A percentile compares a stretch with the other conserved stretches of the same genome.
Conservation (phyloP, 441 rosid genomes). For the Pelargonium citronellum region DNA sequence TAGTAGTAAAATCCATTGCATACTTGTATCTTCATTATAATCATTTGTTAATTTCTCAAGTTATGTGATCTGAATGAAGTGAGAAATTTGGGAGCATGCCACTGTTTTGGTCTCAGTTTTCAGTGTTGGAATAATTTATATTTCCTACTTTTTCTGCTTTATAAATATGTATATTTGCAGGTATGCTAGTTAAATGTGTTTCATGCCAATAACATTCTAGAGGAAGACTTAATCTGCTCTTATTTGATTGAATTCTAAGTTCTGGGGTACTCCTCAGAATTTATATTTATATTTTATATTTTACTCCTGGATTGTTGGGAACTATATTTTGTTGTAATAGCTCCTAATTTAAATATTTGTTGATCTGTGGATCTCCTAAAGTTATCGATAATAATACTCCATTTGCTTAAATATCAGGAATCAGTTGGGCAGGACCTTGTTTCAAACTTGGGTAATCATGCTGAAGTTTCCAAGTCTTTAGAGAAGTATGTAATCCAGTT, state of each 20-base stretch:
- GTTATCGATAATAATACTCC: not conserved
- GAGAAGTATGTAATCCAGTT: constrained; percentile 42
- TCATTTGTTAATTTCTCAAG: not conserved
- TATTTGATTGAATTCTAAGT: not conserved
- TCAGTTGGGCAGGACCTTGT: constrained; percentile 32
- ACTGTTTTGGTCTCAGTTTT: not conserved
- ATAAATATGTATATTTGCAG: not conserved
- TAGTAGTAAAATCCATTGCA: not conserved
- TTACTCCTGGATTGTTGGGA: not conserved
- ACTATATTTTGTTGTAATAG: not conserved
- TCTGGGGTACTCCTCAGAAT: not conserved
- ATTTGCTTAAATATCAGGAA: constrained; percentile 38
- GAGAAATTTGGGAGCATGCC: not conserved
- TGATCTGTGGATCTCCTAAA: not conserved
- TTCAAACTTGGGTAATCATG: constrained; percentile 16
- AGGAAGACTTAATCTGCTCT: not conserved
- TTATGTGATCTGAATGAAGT: not conserved
- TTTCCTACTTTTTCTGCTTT: not conserved
- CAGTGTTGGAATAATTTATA: not conserved
- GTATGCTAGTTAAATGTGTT: not conserved
- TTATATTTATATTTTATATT: not conserved
- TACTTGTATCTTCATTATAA: not conserved
- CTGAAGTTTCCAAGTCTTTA: constrained; percentile 23
- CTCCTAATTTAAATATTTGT: not conserved
- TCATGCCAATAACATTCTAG: not conserved